Conservation (phyloP, 306 rosid genomes). For the Bauhinia variegata region DNA sequence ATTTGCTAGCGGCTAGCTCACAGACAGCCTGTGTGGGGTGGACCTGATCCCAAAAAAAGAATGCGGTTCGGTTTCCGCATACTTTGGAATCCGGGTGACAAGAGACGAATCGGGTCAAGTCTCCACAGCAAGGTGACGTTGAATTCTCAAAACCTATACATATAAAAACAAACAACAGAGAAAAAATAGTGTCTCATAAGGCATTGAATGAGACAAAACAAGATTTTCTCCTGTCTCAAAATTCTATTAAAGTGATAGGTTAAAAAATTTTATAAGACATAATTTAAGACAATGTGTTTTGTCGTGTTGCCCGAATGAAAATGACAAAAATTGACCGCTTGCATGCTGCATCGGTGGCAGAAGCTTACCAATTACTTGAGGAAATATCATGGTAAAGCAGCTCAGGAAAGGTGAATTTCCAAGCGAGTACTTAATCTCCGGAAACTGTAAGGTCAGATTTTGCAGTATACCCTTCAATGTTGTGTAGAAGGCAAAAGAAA, state of each 20-base stretch:
- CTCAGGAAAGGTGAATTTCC: slow-evolving; percentile 33
- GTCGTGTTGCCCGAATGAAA: too few species aligned
- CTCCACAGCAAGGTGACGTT: slow-evolving; percentile 49
- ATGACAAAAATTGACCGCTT: too few species aligned
- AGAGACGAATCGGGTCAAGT: not conserved
- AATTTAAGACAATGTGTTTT: too few species aligned
- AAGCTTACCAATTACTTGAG: slow-evolving; percentile 22
- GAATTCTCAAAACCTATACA: slow-evolving; percentile 37
- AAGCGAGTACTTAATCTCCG: slow-evolving; percentile 36
- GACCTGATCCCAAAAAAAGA: slow-evolving; percentile 30
- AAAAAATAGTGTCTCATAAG: too few species aligned
- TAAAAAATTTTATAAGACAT: too few species aligned
- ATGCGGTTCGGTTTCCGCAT: not conserved
- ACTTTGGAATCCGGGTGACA: slow-evolving; percentile 7
- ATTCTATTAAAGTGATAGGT: too few species aligned
- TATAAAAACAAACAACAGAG: not conserved
- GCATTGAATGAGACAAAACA: too few species aligned
- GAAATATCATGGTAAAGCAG: not conserved
- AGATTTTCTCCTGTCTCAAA: too few species aligned
- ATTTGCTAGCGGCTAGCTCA: not conserved
- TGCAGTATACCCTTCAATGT: not conserved
- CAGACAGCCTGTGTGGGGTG: slow-evolving; percentile 28
- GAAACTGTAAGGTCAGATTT: slow-evolving; percentile 21
- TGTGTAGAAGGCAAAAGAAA: slow-evolving; percentile 24
- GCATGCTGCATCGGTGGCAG: too few species aligned